Percentiles rank a stretch among this genome's conserved stretches.
phyloP scores from a whole-genome alignment of 2,329 filamentous ascomycete species.

The Ophiostoma sp. region DNA sequence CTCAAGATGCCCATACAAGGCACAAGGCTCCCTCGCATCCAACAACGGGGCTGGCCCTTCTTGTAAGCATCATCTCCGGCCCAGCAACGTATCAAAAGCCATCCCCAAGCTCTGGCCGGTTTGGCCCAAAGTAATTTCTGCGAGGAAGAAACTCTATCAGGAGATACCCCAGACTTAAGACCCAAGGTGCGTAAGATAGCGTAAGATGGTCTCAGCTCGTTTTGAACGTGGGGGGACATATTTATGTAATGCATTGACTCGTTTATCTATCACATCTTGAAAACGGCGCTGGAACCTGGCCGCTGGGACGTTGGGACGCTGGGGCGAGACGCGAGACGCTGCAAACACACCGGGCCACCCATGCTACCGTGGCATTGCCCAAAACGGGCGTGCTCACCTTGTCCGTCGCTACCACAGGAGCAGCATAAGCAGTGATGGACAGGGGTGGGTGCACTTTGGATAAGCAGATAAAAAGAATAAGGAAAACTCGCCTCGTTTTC shows the following conservation, averaged over 20 bases:
- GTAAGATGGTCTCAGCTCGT: conserved; percentile 1
- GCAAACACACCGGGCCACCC: neutral
- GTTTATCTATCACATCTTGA: neutral
- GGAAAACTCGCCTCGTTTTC: neutral
- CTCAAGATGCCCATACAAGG: neutral
- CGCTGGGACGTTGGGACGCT: neutral
- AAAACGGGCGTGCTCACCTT: conserved; percentile 10
- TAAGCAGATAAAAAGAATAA: too few relatives aligned
- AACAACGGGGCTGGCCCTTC: neutral
- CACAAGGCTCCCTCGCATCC: neutral
- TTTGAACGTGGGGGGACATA: neutral
- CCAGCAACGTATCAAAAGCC: neutral
- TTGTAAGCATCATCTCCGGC: neutral
- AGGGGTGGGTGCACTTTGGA: neutral
- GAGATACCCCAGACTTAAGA: neutral
- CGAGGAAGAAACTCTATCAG: neutral
- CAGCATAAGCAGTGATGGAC: neutral
- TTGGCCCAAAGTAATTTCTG: neutral
- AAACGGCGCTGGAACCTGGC: neutral
- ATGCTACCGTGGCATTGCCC: conserved; percentile 7
- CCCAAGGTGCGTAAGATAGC: neutral
- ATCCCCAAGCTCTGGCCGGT: neutral
- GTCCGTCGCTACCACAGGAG: neutral
- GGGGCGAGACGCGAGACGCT: neutral
- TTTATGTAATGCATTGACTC: neutral